Percentiles rank a stretch among this genome's conserved stretches.
phyloP scores from a whole-genome alignment of 1,284 basidiomycete species.

The Rhodotorula sp. region DNA sequence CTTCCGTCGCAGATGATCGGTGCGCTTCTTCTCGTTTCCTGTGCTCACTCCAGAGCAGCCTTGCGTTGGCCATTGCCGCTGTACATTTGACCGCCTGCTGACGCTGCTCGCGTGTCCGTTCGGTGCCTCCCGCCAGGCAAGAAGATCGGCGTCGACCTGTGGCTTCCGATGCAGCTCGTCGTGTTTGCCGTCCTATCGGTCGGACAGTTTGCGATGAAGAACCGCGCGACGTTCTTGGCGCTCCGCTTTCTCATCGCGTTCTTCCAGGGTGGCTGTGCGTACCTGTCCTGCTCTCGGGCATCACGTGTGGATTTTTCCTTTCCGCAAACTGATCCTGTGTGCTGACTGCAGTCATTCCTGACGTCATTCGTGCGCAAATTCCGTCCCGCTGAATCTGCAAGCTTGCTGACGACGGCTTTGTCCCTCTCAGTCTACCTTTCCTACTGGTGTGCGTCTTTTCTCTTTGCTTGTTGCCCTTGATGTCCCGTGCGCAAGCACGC shows the following conservation, averaged over 20 bases:
- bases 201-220: conserved; percentile 34
- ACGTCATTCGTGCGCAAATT: neutral
- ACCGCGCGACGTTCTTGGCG: conserved; percentile 46
- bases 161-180: conserved; percentile 21
- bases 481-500: no score
- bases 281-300: neutral
- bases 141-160: conserved; percentile 48
- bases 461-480: no score
- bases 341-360: neutral
- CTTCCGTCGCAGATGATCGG: conserved; percentile 45
- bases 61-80: no score
- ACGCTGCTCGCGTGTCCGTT: no score
- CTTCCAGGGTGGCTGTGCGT: conserved; percentile 43
- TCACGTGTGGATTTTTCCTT: no score
- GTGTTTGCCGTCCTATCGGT: neutral
- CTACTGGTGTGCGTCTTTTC: neutral
- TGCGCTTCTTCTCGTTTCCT: no score
- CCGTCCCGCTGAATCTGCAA: no score
- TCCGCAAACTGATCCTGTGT: no score
- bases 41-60: no score
- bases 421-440: neutral
- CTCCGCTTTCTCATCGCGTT: conserved; percentile 51
- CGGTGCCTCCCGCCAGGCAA: conserved; percentile 38
- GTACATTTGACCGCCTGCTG: no score
- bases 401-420: no score